Conservation (phyloP, 208 protist genomes). For the Trypanosoma congolense region DNA sequence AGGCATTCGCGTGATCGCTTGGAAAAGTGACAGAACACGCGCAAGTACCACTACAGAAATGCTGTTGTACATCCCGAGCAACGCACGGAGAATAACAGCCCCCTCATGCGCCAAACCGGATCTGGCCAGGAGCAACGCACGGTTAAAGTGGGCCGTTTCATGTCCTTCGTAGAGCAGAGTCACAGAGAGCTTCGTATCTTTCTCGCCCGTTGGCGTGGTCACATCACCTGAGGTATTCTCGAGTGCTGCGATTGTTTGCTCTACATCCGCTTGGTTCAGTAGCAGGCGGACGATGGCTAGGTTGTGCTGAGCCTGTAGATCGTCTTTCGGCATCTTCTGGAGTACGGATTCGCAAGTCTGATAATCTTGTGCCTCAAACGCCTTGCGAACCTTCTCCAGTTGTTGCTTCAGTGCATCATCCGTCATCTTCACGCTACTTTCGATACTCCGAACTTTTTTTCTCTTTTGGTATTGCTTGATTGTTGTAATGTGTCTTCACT, state of each 20-base stretch:
- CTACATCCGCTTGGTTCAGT: conserved; percentile 41
- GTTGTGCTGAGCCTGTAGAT: conserved; percentile 81
- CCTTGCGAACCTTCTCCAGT: conserved; percentile 53
- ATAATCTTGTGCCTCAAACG: conserved; percentile 70
- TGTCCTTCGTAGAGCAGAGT: conserved; percentile 76
- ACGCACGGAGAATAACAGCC: conserved; percentile 53
- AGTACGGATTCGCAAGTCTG: conserved; percentile 58
- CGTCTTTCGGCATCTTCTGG: conserved; percentile 52
- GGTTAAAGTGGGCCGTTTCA: conserved; percentile 77
- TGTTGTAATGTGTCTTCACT: conserved; percentile 10
- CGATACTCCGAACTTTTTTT: conserved; percentile 3
- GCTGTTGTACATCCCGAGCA: conserved; percentile 53
- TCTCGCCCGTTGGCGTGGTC: conserved; percentile 18
- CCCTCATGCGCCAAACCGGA: conserved; percentile 61
- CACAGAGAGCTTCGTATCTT: conserved; percentile 20
- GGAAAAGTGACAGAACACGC: conserved; percentile 69
- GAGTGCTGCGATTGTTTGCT: conserved; percentile 39
- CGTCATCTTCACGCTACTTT: conserved; percentile 14
- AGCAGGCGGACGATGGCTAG: conserved; percentile 69
- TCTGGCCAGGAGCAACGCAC: conserved; percentile 57
- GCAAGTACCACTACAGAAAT: conserved; percentile 48
- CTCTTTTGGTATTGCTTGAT: conserved; percentile 14
- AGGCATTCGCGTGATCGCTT: conserved; percentile 64
- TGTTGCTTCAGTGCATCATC: conserved; percentile 30
- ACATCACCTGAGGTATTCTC: conserved; percentile 25